Evolutionary conservation across 768 basidiomycete genomes (phyloP).

Genomic region (Tephrocybe sp.): DNA sequence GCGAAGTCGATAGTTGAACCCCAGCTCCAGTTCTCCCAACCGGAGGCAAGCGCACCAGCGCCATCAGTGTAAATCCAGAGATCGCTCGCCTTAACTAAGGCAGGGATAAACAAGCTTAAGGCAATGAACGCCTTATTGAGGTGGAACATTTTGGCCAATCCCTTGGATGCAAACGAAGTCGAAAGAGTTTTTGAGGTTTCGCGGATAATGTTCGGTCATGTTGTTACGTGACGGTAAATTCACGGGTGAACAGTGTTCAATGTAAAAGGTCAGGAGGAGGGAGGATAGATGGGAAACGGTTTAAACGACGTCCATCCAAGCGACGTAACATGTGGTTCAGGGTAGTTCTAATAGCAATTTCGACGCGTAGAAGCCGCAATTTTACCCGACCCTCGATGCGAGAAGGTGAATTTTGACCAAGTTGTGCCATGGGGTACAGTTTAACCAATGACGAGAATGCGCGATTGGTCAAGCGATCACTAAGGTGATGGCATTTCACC

Average conservation of each 20-base stretch:
- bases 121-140: constrained; percentile 8
- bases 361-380: background rate
- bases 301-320: background rate
- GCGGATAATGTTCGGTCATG: constrained; percentile 15
- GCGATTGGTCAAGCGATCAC: background rate
- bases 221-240: constrained; percentile 10
- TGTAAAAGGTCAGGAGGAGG: background rate
- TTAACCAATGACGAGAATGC: background rate
- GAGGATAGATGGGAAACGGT: background rate
- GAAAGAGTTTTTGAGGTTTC: constrained; percentile 4
- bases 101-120: constrained; percentile 21
- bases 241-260: constrained; percentile 4
- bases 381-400: background rate
- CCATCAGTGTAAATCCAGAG: constrained; percentile 39
- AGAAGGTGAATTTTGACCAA: background rate
- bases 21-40: constrained; percentile 57
- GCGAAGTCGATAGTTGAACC: constrained; percentile 38
- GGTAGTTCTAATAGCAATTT: background rate
- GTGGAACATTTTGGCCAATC: constrained; percentile 1
- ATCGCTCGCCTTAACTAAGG: constrained; percentile 28
- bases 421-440: constrained; percentile 5
- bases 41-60: constrained; percentile 36
- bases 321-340: constrained; percentile 1
- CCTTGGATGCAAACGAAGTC: background rate
- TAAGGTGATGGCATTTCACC: background rate